phyloP scores from a whole-genome alignment of 805 yeast genomes.

The Candida pseudofarinosa region DNA sequence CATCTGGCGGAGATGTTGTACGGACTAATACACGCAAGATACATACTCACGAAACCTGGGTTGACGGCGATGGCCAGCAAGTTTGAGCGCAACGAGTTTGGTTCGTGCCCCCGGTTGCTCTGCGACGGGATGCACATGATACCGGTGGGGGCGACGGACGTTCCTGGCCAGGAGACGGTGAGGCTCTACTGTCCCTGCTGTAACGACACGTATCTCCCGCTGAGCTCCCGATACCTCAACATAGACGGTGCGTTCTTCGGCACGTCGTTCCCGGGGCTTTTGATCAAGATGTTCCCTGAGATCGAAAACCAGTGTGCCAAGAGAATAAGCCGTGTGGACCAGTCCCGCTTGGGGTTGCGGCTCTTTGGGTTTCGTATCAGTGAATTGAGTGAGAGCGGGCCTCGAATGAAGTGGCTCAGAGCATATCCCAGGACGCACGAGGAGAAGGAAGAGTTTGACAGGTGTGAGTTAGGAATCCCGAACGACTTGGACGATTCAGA shows the following conservation, averaged over 20 bases:
- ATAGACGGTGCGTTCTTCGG: slow-evolving; percentile 98
- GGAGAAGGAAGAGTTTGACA: slow-evolving; percentile 58
- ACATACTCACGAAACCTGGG: slow-evolving; percentile 84
- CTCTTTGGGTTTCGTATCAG: slow-evolving; percentile 84
- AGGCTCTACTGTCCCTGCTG: slow-evolving; percentile 93
- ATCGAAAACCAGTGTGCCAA: slow-evolving; percentile 70
- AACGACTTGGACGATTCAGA: slow-evolving; percentile 9
- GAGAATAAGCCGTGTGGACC: slow-evolving; percentile 45
- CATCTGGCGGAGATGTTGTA: slow-evolving; percentile 90
- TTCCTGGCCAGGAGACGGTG: slow-evolving; percentile 89
- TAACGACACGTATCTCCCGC: slow-evolving; percentile 84
- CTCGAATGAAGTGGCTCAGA: slow-evolving; percentile 95
- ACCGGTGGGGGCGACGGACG: slow-evolving; percentile 89
- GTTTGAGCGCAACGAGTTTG: slow-evolving; percentile 84
- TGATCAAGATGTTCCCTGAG: slow-evolving; percentile 88
- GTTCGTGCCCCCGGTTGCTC: slow-evolving; percentile 82
- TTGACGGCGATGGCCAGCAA: slow-evolving; percentile 90
- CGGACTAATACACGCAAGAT: slow-evolving; percentile 93
- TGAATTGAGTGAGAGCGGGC: slow-evolving; percentile 73
- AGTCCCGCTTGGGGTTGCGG: slow-evolving; percentile 61
- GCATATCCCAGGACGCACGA: slow-evolving; percentile 61
- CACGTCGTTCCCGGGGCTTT: slow-evolving; percentile 89
- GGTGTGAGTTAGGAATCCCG: slow-evolving; percentile 62
- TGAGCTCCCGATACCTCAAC: slow-evolving; percentile 78
- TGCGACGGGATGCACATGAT: slow-evolving; percentile 88